A percentile compares a stretch with the other conserved stretches of the same genome.
These are phyloP conservation scores for Termitomyces sp. DNA, from an alignment of 768 basidiomycete genomes.

Conservation along the genomic window DNA sequence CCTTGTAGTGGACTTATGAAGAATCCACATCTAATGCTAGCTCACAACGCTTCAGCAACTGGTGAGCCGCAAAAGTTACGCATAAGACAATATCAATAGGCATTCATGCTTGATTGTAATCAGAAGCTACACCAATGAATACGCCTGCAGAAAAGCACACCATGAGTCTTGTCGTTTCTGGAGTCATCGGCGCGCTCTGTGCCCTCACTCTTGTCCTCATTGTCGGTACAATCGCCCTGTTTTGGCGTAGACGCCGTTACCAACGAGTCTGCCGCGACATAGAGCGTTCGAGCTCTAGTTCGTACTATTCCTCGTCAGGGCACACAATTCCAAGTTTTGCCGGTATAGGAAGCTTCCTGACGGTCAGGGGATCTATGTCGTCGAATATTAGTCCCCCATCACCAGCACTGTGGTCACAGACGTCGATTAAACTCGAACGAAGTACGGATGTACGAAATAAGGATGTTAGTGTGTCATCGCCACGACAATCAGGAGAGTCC, in stretches of 20 bases:
- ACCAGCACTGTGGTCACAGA: background rate
- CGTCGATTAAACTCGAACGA: background rate
- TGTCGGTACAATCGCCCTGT: background rate
- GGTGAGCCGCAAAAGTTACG: background rate
- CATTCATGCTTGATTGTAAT: background rate
- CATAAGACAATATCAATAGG: background rate
- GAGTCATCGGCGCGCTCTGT: conserved; percentile 11
- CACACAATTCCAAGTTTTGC: conserved; percentile 6
- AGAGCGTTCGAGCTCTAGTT: conserved; percentile 1
- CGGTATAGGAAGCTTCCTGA: conserved; percentile 1
- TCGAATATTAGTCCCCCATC: background rate
- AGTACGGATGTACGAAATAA: background rate
- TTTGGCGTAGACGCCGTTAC: conserved; percentile 3
- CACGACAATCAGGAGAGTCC: conserved; percentile 2
- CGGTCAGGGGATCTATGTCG: background rate
- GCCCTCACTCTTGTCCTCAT: conserved; percentile 2
- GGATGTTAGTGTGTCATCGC: background rate
- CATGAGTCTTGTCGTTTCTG: conserved; percentile 5
- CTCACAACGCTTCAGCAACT: background rate
- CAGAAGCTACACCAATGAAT: background rate
- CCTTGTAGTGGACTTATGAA: background rate
- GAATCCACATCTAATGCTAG: background rate
- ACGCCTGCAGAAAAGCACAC: background rate
- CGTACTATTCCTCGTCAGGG: conserved; percentile 1
- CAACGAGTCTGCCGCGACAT: background rate